A percentile compares a stretch with the other conserved stretches of the same genome.
Conservation (phyloP, 2,329 filamentous ascomycete species). For the Pseudopithomyces chartarum region DNA sequence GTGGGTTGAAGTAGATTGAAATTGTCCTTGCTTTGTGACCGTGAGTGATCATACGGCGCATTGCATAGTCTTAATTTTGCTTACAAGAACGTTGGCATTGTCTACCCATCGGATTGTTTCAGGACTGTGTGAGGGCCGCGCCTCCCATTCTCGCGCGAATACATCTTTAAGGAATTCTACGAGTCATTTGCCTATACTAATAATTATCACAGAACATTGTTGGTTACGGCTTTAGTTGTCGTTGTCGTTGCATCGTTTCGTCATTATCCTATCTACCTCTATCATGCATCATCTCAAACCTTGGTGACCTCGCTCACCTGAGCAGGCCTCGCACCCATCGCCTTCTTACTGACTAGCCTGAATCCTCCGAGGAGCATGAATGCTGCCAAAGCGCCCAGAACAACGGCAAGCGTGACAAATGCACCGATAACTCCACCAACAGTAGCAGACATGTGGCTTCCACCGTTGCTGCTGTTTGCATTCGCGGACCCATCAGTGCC, state of each 20-base stretch:
- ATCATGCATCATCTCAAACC: neutral
- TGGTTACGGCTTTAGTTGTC: no score
- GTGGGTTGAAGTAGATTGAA: no score
- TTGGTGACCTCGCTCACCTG: neutral
- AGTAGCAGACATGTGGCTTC: slow-evolving; percentile 63
- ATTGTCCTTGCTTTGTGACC: no score
- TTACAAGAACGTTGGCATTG: no score
- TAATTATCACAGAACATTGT: no score
- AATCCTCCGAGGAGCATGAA: slow-evolving; percentile 62
- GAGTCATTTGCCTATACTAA: no score
- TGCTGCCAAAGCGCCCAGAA: slow-evolving; percentile 60
- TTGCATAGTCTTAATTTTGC: no score
- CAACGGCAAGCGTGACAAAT: slow-evolving; percentile 68
- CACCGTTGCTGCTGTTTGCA: slow-evolving; percentile 20
- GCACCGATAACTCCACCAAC: slow-evolving; percentile 83
- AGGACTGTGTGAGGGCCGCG: no score
- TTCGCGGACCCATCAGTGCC: slow-evolving; percentile 20
- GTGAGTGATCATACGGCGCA: no score
- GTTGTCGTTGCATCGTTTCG: neutral
- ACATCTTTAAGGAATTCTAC: no score
- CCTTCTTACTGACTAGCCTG: slow-evolving; percentile 62
- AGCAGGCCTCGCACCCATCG: neutral
- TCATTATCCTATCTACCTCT: neutral
- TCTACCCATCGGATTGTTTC: no score
- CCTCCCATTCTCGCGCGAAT: no score